phyloP scores from a whole-genome alignment of 768 basidiomycete species.

The Tylopilus sp. region DNA sequence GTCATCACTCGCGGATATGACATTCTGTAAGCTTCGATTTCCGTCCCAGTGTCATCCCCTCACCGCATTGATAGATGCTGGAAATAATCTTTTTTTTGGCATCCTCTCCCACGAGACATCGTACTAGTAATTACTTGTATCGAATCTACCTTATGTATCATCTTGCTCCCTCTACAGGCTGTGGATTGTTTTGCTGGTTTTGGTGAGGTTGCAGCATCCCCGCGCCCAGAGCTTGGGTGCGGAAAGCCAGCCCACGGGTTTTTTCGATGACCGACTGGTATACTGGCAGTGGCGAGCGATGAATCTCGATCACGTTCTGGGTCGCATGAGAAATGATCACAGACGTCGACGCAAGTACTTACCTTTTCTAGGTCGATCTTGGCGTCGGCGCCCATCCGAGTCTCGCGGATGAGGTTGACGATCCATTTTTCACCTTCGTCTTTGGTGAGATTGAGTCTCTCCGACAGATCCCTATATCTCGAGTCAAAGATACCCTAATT shows the following conservation, averaged over 20 bases:
- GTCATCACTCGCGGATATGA: constrained; percentile 38
- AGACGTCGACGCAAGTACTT: neutral
- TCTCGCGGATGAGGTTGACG: constrained; percentile 97
- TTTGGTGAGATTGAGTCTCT: constrained; percentile 86
- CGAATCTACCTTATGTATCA: constrained; percentile 8
- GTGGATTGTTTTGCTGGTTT: constrained; percentile 29
- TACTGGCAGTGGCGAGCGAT: constrained; percentile 82
- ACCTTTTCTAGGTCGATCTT: constrained; percentile 98
- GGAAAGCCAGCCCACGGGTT: constrained; percentile 85
- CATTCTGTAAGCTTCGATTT: constrained; percentile 35
- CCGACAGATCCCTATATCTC: constrained; percentile 74
- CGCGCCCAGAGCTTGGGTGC: constrained; percentile 85
- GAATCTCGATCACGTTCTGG: constrained; percentile 95
- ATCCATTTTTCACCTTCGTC: constrained; percentile 99
- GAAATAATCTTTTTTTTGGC: constrained; percentile 18
- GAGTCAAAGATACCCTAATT: neutral
- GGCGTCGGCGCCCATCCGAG: constrained; percentile 93
- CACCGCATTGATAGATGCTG: constrained; percentile 33
- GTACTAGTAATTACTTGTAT: constrained; percentile 6
- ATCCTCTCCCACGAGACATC: neutral
- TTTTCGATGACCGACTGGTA: constrained; percentile 96
- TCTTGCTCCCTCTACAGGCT: constrained; percentile 29
- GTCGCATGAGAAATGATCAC: constrained; percentile 3
- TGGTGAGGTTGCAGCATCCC: constrained; percentile 52
- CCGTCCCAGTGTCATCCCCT: no score